A percentile compares a stretch with the other conserved stretches of the same genome.
Conservation (phyloP, 192 early-diverging fungal species). For the Coemansia sp. region DNA sequence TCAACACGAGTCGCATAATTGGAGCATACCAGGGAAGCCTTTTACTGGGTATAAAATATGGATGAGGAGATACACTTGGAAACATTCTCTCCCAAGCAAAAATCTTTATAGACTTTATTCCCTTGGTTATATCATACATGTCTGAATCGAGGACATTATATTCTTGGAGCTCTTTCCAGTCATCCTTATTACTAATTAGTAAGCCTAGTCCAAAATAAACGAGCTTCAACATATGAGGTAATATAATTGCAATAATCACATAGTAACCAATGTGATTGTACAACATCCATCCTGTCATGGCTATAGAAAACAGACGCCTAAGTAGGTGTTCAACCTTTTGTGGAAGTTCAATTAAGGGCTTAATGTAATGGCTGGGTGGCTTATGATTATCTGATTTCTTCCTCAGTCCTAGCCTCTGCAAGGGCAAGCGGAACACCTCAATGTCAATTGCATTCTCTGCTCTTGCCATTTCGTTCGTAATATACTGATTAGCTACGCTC, state of each 20-base stretch:
- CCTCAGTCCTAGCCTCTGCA: constrained; percentile 10
- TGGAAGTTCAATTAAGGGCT: background rate
- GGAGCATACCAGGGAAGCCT: constrained; percentile 2
- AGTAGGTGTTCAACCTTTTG: background rate
- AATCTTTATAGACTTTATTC: constrained; percentile 16
- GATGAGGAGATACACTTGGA: background rate
- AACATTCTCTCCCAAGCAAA: constrained; percentile 41
- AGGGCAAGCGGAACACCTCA: constrained; percentile 31
- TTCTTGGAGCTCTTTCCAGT: background rate
- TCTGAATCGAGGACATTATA: background rate
- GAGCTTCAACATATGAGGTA: constrained; percentile 11
- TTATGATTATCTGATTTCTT: background rate
- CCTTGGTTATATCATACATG: constrained; percentile 15
- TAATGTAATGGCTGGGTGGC: background rate
- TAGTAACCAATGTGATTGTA: no score
- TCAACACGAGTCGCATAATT: no score
- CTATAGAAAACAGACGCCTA: no score
- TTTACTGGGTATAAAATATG: background rate
- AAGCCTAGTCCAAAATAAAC: background rate
- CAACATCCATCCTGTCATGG: no score
- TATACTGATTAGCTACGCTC: background rate
- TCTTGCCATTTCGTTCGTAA: background rate
- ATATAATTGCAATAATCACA: constrained; percentile 5
- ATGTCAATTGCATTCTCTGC: background rate
- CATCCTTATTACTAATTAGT: background rate